Evolutionary conservation across 169 alveolate species (phyloP), one percentile per base, ranked within the genome.

Genomic region (Cryptosporidium ryanae): DNA sequence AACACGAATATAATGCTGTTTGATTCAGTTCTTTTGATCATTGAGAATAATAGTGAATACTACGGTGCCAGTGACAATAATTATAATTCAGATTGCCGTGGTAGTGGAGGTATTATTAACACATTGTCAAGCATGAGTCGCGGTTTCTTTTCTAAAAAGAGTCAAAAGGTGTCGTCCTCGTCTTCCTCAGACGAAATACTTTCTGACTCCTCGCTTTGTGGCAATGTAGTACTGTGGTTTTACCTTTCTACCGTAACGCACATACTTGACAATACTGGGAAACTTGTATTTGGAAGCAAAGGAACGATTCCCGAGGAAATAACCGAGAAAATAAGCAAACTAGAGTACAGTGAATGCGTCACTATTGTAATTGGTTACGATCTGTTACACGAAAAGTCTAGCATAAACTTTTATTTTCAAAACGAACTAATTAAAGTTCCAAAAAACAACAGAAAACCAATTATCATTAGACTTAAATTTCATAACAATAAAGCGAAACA

Each of bases 261-360:
- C 34, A 76, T 76, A 55, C 12, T 76, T 23, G 87, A 76, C 7
- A 21, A 61, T 25, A 43, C 25, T 43, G 87, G 87, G 1, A 76
- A 76, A 21, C 46, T 76, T 23, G n/a, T 76, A 32, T 76, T 32
- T n/a, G 87, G 87, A 21, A 59, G 59, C 21, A 57, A 76, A 7
- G 87, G 87, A 7, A 76, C 87, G 17, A 44, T 76, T 7, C 87
- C 87, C 15, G 46, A 76, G 7, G 57, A 59, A 13, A 34, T 76
- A 6, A 21, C 68, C 6, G 76, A 76, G 13, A 76, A 76, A 43
- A 21, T 76, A 23, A 61, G 71, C 48, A 76, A 55, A 25, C 52
- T 46, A 10, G 68, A 59, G 23, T 76, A 59, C 25, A 23, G 32
- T n/a, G 87, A 61, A 46, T 76, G 87, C 21, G 38, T 55, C 17